Percentiles rank a stretch among this genome's conserved stretches.
phyloP scores from a whole-genome alignment of 1,139 yeast species.

The Scheffersomyces quercinus region DNA sequence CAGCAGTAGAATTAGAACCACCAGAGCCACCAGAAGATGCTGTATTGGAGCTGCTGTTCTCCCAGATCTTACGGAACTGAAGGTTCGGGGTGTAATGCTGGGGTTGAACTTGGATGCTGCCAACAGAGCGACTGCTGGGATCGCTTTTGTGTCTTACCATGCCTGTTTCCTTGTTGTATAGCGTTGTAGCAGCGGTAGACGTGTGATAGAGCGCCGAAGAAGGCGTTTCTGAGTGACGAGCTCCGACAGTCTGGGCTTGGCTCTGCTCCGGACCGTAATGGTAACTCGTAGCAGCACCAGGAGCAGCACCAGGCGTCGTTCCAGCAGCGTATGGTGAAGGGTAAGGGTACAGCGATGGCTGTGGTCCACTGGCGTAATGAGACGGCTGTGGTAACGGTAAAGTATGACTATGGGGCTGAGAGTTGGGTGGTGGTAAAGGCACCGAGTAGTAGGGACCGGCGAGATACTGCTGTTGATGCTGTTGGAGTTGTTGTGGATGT shows the following conservation, averaged over 20 bases:
- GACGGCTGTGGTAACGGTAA: slow-evolving; percentile 6
- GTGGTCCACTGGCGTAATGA: slow-evolving; percentile 2
- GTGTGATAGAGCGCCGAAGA: background rate
- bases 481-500: background rate
- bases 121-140: background rate
- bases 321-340: background rate
- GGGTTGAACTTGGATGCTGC: background rate
- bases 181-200: background rate
- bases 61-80: slow-evolving; percentile 46
- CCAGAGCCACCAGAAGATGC: slow-evolving; percentile 8
- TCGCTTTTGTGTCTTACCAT: background rate
- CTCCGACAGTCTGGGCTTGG: background rate
- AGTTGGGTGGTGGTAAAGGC: background rate
- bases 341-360: slow-evolving; percentile 4
- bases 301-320: no score
- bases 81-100: slow-evolving; percentile 31
- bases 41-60: slow-evolving; percentile 13
- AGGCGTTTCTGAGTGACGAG: background rate
- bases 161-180: background rate
- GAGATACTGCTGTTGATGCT: background rate
- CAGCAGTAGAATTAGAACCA: slow-evolving; percentile 2
- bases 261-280: background rate
- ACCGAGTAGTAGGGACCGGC: background rate
- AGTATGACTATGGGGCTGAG: background rate
- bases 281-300: background rate